A percentile compares a stretch with the other conserved stretches of the same genome.
phyloP scores from a whole-genome alignment of 352 stramenopile genomes.

The Phytopythium boreale region DNA sequence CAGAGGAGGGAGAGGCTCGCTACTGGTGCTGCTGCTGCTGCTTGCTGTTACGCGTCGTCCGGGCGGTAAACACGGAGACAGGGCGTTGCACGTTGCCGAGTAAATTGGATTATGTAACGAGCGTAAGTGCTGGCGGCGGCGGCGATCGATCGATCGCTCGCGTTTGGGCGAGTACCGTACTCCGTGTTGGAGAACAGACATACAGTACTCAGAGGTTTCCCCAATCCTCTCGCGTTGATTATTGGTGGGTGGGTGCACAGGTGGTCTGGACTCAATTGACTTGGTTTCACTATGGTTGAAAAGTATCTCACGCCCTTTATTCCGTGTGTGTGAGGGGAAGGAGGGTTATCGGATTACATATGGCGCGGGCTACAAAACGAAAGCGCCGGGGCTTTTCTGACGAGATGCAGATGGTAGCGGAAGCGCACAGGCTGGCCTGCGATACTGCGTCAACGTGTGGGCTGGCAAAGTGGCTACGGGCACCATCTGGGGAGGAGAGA shows the following conservation, averaged over 20 bases:
- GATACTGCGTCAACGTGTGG: neutral
- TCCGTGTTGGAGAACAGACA: neutral
- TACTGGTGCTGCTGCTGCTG: neutral
- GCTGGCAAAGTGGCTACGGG: neutral
- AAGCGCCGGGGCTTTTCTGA: constrained; percentile 3
- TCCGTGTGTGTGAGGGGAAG: neutral
- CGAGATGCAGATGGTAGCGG: constrained; percentile 9
- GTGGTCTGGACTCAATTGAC: neutral
- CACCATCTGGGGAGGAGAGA: constrained; percentile 5
- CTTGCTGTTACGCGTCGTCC: neutral
- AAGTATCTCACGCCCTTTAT: constrained; percentile 2
- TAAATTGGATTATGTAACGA: constrained; percentile 84
- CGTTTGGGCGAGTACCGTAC: constrained; percentile 5
- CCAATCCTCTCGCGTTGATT: neutral
- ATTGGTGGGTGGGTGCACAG: constrained; percentile 12
- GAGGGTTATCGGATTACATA: constrained; percentile 33
- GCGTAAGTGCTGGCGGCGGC: constrained; percentile 18
- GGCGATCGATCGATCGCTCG: constrained; percentile 25
- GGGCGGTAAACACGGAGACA: constrained; percentile 6
- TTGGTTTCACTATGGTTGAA: neutral
- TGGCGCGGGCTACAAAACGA: constrained; percentile 13
- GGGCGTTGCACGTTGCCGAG: constrained; percentile 33
- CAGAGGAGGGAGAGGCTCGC: too few relatives aligned
- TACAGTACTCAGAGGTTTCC: neutral
- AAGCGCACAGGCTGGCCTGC: neutral